These are phyloP conservation scores for Endoconidiophora laricicola DNA, from an alignment of 2,329 filamentous ascomycete species.

Conservation along the genomic window DNA sequence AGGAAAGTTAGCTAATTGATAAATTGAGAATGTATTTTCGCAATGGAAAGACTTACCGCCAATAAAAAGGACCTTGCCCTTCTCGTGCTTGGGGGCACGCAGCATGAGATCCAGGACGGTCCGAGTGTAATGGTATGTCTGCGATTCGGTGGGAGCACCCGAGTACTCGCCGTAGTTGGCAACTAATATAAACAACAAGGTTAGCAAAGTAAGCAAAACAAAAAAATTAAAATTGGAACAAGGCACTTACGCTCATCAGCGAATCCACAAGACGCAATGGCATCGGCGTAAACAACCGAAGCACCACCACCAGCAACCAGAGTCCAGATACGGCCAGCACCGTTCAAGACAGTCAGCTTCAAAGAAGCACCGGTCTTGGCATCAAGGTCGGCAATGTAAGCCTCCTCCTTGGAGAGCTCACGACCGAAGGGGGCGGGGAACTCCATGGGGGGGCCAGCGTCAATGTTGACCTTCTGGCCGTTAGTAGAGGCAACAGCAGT, in stretches of 20 bases:
- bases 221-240: not conserved
- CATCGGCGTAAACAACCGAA: slow-evolving; percentile 96
- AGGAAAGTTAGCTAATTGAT: not conserved
- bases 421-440: slow-evolving; percentile 98
- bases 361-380: slow-evolving; percentile 98
- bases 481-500: slow-evolving; percentile 45
- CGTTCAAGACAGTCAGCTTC: slow-evolving; percentile 92
- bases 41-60: slow-evolving; percentile 38
- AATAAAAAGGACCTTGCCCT: slow-evolving; percentile 98
- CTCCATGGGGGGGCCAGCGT: slow-evolving; percentile 94
- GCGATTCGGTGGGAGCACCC: slow-evolving; percentile 92
- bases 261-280: slow-evolving; percentile 91
- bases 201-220: not conserved
- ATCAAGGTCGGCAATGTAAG: slow-evolving; percentile 96
- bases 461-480: slow-evolving; percentile 70
- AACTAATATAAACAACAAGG: slow-evolving; percentile 22
- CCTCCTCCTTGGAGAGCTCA: slow-evolving; percentile 97
- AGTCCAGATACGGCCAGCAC: slow-evolving; percentile 87
- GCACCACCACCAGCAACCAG: slow-evolving; percentile 98
- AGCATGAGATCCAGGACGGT: slow-evolving; percentile 97
- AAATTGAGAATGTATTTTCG: not conserved
- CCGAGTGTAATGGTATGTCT: slow-evolving; percentile 97
- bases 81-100: slow-evolving; percentile 63
- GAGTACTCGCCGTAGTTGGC: slow-evolving; percentile 99
- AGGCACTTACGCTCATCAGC: slow-evolving; percentile 49